phyloP scores from a whole-genome alignment of 164 flowering plant genomes.

The Stephania yunnanensis region DNA sequence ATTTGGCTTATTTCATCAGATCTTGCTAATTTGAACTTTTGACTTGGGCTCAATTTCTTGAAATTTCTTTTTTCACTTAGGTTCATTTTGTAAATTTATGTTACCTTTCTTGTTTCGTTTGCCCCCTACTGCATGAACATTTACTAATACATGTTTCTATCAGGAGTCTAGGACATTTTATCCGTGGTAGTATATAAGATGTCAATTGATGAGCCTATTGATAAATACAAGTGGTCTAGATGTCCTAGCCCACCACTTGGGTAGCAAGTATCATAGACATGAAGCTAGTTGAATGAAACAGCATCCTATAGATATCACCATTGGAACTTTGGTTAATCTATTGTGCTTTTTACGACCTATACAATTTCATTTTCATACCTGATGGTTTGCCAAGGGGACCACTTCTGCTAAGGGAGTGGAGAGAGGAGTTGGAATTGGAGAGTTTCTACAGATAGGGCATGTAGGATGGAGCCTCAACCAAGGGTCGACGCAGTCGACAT shows the following conservation, averaged over 20 bases:
- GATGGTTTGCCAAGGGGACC: constrained; percentile 41
- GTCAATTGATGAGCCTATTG: no score
- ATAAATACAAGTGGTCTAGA: neutral
- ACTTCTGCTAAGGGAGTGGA: constrained; percentile 74
- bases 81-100: neutral
- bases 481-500: constrained; percentile 60
- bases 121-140: neutral
- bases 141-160: neutral
- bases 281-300: neutral
- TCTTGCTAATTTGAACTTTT: neutral
- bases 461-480: constrained; percentile 75
- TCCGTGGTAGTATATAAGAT: no score
- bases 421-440: constrained; percentile 62
- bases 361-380: neutral
- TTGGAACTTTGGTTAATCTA: neutral
- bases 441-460: constrained; percentile 73
- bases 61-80: neutral
- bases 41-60: neutral
- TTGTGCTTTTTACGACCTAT: neutral
- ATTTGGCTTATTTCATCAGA: no score
- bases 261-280: neutral
- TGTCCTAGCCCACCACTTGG: neutral
- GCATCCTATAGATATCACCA: neutral
- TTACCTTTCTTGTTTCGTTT: neutral
- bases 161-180: neutral